Evolutionary conservation across 2,329 filamentous ascomycete genomes (phyloP), one percentile per base, ranked within the genome.

Genomic region (Colletotrichum australisinense): DNA sequence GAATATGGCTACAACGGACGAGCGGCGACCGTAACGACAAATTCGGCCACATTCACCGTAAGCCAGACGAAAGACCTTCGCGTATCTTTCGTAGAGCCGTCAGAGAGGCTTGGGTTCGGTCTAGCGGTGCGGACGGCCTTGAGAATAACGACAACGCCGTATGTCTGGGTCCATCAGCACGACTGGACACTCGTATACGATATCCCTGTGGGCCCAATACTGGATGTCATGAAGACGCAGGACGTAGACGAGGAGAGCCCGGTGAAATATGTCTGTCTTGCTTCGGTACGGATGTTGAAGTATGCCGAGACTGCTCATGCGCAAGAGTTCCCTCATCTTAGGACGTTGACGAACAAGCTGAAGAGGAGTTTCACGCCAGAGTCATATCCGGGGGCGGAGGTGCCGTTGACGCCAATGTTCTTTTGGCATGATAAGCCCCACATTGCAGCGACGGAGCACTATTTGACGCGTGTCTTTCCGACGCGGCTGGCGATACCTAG

Each of bases 391-490:
- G 28, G 28, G 19, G 74, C 76, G 16, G 56, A 16, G 16, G 78
- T 90, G 0, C 86, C 86, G 0, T 77, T 90, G 53, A 90, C 88
- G 1, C 88, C 88, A 0, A 82, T 90, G 67, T 90, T 89, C 79
- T 89, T 90, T 76, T 90, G 88, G 88, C 88, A 90, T 68, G 88
- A 90, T 73, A 90, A 90, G 75, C 88, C 88, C 0, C 88, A 90
- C 69, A 72, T 90, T 2, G 88, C 85, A 1, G 84, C 83, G 4
- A 85, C 82, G 0, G 75, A 79, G 1, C 88, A 90, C 75, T 90
- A 90, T 68, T 81, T 89, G 0, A 76, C 79, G 0, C 81, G 84
- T 0, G 84, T 90, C 1, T 90, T 90, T 62, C 84, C 88, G 0
- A 85, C 82, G 1, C 82, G 87, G 1, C 76, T 89, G 19, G 86